phyloP scores from a whole-genome alignment of 176 grass and related monocot genomes.

The Aegilops speltoides region DNA sequence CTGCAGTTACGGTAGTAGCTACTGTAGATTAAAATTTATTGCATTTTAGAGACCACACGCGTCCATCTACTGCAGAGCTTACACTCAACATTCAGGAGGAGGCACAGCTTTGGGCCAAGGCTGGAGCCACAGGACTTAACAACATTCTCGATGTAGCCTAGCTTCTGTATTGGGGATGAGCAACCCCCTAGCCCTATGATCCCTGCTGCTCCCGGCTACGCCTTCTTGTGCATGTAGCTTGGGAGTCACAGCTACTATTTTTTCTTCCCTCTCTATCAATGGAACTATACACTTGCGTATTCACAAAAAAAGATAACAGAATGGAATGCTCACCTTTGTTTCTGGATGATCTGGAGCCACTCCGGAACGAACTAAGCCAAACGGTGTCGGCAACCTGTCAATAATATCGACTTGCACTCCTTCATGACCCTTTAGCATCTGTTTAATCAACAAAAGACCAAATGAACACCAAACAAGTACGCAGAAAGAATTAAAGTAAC shows the following conservation, averaged over 20 bases:
- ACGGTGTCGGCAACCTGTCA: slow-evolving; percentile 78
- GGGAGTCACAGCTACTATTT: no score
- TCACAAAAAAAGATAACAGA: background rate
- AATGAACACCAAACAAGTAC: background rate
- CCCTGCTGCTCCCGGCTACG: no score
- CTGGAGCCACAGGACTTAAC: no score
- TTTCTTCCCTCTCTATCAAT: no score
- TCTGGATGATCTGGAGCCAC: slow-evolving; percentile 96
- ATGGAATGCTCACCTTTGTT: slow-evolving; percentile 58
- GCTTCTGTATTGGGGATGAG: no score
- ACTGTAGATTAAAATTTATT: background rate
- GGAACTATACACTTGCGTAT: no score
- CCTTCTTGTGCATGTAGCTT: no score
- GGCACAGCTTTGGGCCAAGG: no score
- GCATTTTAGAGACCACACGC: background rate
- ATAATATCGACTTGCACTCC: slow-evolving; percentile 69
- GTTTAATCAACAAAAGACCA: slow-evolving; percentile 10
- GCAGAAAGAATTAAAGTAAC: background rate
- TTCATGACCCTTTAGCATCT: slow-evolving; percentile 84
- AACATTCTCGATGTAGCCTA: no score
- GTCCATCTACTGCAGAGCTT: no score
- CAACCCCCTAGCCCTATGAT: no score
- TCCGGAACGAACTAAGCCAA: slow-evolving; percentile 83
- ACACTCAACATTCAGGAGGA: no score
- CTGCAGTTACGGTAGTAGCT: background rate